These are phyloP conservation scores for Diatrype stigma DNA, from an alignment of 2,329 filamentous ascomycete species.

Conservation along the genomic window DNA sequence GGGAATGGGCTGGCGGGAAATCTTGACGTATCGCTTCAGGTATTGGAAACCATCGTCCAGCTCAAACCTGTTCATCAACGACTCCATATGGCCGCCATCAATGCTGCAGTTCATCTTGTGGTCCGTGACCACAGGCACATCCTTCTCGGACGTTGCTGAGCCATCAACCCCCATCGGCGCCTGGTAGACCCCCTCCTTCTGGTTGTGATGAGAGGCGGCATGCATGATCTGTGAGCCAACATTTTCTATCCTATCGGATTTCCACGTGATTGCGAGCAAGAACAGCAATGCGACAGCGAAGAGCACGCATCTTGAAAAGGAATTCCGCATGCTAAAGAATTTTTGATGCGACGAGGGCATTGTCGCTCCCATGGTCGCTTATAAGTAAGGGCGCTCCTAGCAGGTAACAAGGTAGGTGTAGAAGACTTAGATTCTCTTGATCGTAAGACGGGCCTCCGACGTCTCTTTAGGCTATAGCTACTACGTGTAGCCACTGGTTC, in stretches of 20 bases:
- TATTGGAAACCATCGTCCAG: slow-evolving; percentile 51
- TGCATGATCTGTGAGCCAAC: slow-evolving; percentile 38
- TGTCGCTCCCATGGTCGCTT: slow-evolving; percentile 34
- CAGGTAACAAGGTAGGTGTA: neutral
- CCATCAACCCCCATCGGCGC: slow-evolving; percentile 26
- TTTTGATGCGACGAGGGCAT: slow-evolving; percentile 35
- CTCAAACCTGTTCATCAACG: slow-evolving; percentile 42
- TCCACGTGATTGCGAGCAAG: slow-evolving; percentile 37
- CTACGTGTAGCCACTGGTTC: neutral
- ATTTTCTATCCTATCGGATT: slow-evolving; percentile 35
- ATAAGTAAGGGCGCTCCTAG: neutral
- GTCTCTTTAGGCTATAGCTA: neutral
- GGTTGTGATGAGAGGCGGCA: slow-evolving; percentile 30
- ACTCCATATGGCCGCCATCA: slow-evolving; percentile 41
- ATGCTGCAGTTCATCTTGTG: slow-evolving; percentile 46
- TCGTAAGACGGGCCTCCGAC: neutral
- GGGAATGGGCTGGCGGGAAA: slow-evolving; percentile 44
- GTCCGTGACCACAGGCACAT: slow-evolving; percentile 28
- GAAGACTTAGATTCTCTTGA: no score
- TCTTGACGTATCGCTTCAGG: slow-evolving; percentile 51
- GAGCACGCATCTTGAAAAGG: slow-evolving; percentile 41
- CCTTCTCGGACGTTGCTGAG: slow-evolving; percentile 20
- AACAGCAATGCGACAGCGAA: slow-evolving; percentile 40
- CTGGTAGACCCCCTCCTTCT: slow-evolving; percentile 27
- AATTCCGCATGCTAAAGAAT: slow-evolving; percentile 46